Evolutionary conservation across 164 flowering plant genomes (phyloP), one percentile per base, ranked within the genome.

Genomic region (Macadamia integrifolia): DNA sequence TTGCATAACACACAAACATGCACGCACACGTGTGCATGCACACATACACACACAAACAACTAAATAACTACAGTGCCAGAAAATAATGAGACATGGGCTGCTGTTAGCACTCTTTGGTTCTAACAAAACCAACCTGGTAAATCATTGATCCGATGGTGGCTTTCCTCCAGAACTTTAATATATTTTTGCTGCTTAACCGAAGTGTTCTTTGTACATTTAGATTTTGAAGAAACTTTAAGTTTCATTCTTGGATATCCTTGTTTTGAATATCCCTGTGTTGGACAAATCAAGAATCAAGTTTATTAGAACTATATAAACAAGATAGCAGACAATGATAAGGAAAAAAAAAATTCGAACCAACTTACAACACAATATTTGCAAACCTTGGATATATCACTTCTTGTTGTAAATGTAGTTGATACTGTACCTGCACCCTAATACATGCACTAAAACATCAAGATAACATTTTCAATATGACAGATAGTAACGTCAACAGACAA

Each of bases 301-400:
- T 31, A 11, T 18, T 6, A 49, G 44, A 43, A 71, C 1, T 35
- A 62, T 52, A 52, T 6, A 40, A 28, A 17, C 50, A 76, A 35
- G 40, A 70, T 68, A 40, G 32, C 67, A 65, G 32, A 66, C 28
- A 43, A 28, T 2, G 46, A 15, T 49, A 23, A 23, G 23, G 23
- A 23, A 23, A 0, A 56, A 73, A 18, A 61, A 63, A 32, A 67
- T 61, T n/a, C 31, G 29, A 63, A 46, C 29, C 71, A 62, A 80
- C 96, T 87, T 84, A 90, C 97, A 73, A 18, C 60, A 75, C 97
- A 94, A 69, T 89, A 92, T 72, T 82, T 84, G 85, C 99, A 94
- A 55, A 75, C 80, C 64, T 28, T 74, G 6, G 63, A 66, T 52
- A 60, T 73, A 43, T 32, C 53, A 11, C 23, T 42, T 29, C n/a